Evolutionary conservation across 1,139 yeast species (phyloP), one percentile per base, ranked within the genome.

Genomic region (Candida anutae): DNA sequence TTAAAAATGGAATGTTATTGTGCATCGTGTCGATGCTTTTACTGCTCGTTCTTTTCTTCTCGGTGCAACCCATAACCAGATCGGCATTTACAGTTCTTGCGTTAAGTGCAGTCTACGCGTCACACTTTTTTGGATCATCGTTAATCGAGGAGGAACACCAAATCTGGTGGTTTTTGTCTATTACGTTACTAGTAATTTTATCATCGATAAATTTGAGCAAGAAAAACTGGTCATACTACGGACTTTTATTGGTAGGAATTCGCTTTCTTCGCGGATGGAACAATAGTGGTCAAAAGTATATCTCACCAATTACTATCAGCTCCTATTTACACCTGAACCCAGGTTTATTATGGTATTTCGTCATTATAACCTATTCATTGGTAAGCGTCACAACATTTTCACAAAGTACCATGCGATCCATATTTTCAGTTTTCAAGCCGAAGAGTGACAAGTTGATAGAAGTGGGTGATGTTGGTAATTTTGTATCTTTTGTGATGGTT

Each of bases 71-170:
- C 3, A 31, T 8, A 26, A 40, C 5, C 15, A 32, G 4, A 51
- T 27, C 42, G 61, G 38, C 3, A 16, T 42, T 1, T 39, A 39
- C 16, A 57, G 55, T 33, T 11, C 36, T 56, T 16, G 32, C 37
- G 0, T 46, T 74, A 14, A 60, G 74, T 6, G 36, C 62, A 1
- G 23, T 62, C 0, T 77, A 76, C 43, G 64, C 80, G 0, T 37
- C 64, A 2, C 74, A 79, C 26, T 78, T 81, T 50, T 84, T 85
- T 59, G 96, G 94, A 0, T 83, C 95, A 21, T 84, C 95, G 15
- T 63, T 87, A 37, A 82, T 90, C n/a, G 99, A 90, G 45, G 99
- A 90, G 50, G 99, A 90, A 46, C 95, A 90, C 46, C 96, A 87
- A 48, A 55, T 87, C 11, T 90, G 99, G 99, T 90, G 94, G 83